A percentile compares a stretch with the other conserved stretches of the same genome.
Evolutionary conservation across 2,329 filamentous ascomycete genomes (phyloP).

Genomic region (Botrytis elliptica): DNA sequence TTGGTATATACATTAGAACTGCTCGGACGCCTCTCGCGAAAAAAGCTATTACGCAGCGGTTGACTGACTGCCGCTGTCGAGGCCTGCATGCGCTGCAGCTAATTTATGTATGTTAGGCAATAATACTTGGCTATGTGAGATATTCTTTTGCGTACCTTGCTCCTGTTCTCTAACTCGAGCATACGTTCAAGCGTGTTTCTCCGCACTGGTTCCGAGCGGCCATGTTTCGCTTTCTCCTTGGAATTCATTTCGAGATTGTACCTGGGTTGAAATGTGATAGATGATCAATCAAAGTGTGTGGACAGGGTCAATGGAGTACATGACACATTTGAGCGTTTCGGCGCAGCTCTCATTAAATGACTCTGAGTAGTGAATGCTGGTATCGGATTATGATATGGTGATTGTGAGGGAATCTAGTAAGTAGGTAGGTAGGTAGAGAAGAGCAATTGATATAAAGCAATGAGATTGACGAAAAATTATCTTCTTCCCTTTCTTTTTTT

Average conservation of each 20-base stretch:
- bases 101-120: slow-evolving; percentile 37
- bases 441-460: slow-evolving; percentile 3
- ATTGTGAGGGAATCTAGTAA: slow-evolving; percentile 11
- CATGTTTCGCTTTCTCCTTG: slow-evolving; percentile 24
- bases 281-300: not conserved
- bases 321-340: slow-evolving; percentile 6
- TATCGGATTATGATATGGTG: not conserved
- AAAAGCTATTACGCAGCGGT: slow-evolving; percentile 7
- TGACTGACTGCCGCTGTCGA: slow-evolving; percentile 8
- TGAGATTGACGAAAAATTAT: not conserved
- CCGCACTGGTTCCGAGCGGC: slow-evolving; percentile 23
- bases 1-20: slow-evolving; percentile 23
- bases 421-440: not conserved
- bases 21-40: slow-evolving; percentile 14
- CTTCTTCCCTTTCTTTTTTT: not conserved
- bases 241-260: slow-evolving; percentile 22
- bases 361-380: not conserved
- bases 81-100: slow-evolving; percentile 43
- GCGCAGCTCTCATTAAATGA: not conserved
- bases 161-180: slow-evolving; percentile 58
- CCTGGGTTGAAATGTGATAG: slow-evolving; percentile 16
- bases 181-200: slow-evolving; percentile 50
- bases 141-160: slow-evolving; percentile 50
- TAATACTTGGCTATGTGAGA: slow-evolving; percentile 28
- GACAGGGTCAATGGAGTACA: not conserved